phyloP scores from a whole-genome alignment of 768 basidiomycete species.

The Mycena floridula region DNA sequence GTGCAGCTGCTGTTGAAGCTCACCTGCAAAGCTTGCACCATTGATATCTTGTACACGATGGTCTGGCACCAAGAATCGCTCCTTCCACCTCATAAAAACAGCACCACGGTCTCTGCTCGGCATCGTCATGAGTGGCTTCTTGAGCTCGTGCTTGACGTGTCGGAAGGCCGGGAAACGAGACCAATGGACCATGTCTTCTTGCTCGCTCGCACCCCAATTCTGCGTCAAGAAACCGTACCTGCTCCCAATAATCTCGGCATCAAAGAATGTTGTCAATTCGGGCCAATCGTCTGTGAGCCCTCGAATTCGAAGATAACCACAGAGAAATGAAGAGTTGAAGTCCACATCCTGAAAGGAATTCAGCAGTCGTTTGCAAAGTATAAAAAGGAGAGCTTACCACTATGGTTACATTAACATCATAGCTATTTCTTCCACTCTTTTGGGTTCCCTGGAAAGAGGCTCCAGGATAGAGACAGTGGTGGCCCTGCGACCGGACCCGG shows the following conservation, averaged over 20 bases:
- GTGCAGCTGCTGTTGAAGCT: conserved; percentile 18
- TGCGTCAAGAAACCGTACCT: conserved; percentile 88
- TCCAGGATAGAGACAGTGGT: conserved; percentile 83
- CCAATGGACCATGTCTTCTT: conserved; percentile 94
- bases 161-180: conserved; percentile 87
- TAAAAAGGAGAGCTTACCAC: conserved; percentile 52
- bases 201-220: conserved; percentile 86
- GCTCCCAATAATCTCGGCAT: conserved; percentile 91
- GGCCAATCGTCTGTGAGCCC: conserved; percentile 94
- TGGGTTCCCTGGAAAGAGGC: conserved; percentile 88
- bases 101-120: conserved; percentile 71
- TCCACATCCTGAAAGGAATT: conserved; percentile 68
- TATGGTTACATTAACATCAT: conserved; percentile 90
- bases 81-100: conserved; percentile 97
- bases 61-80: conserved; percentile 92
- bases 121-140: conserved; percentile 73
- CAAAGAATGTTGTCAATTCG: conserved; percentile 93
- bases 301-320: conserved; percentile 89
- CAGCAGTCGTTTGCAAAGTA: conserved; percentile 5
- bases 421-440: conserved; percentile 89
- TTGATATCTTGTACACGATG: conserved; percentile 91
- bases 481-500: conserved; percentile 63
- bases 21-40: conserved; percentile 92
- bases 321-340: conserved; percentile 77
- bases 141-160: conserved; percentile 72